A percentile compares a stretch with the other conserved stretches of the same genome.
These are phyloP conservation scores for Paramicrosporidium saccamoebae DNA, from an alignment of 371 early-diverging fungal genomes.

Conservation along the genomic window DNA sequence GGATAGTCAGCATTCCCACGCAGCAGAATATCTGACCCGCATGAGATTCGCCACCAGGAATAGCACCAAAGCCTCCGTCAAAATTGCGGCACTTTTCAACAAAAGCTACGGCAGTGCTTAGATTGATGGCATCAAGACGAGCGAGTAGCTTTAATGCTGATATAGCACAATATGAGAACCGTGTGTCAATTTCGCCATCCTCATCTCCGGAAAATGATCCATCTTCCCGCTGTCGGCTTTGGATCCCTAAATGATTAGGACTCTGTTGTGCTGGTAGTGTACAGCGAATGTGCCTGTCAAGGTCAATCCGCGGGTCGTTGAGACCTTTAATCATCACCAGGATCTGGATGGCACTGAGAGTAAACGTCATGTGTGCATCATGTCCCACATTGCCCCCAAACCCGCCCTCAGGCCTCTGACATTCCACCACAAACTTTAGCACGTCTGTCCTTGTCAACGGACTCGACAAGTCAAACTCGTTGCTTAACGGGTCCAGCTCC, in stretches of 20 bases:
- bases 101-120: constrained; percentile 31
- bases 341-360: constrained; percentile 77
- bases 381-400: constrained; percentile 65
- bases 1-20: constrained; percentile 50
- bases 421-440: background rate
- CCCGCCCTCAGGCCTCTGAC: constrained; percentile 43
- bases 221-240: constrained; percentile 7
- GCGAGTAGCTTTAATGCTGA: constrained; percentile 32
- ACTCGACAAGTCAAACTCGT: background rate
- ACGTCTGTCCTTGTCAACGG: background rate
- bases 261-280: constrained; percentile 1
- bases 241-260: background rate
- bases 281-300: constrained; percentile 27
- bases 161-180: constrained; percentile 66
- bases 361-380: constrained; percentile 68
- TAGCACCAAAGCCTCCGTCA: constrained; percentile 88
- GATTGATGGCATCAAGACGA: constrained; percentile 23
- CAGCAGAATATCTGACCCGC: constrained; percentile 83
- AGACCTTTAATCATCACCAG: constrained; percentile 44
- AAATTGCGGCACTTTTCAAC: constrained; percentile 53
- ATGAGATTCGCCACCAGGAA: constrained; percentile 82
- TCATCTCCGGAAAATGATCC: constrained; percentile 66
- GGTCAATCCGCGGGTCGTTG: constrained; percentile 27
- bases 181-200: constrained; percentile 82
- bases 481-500: constrained; percentile 2